phyloP scores from a whole-genome alignment of 345 rosid species.

The Nasturtium officinale region DNA sequence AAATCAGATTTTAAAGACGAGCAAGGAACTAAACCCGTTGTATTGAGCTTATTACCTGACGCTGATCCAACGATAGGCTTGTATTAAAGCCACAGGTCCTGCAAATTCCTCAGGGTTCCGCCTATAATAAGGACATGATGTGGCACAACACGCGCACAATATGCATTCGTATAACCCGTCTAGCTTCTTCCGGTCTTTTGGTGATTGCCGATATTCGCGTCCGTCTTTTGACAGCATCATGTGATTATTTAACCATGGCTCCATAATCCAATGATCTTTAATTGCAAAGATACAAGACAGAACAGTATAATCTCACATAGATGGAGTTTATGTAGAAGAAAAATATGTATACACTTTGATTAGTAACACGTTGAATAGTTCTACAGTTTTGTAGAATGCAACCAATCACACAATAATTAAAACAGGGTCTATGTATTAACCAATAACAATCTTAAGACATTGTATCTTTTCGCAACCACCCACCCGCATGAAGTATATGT shows the following conservation, averaged over 20 bases:
- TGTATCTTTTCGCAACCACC: not conserved
- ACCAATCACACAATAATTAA: not conserved
- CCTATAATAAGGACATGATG: slow-evolving; percentile 72
- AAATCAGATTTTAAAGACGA: not conserved
- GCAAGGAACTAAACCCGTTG: not conserved
- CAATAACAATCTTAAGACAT: not conserved
- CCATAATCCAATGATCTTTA: slow-evolving; percentile 58
- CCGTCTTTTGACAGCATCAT: slow-evolving; percentile 46
- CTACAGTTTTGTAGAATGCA: not conserved
- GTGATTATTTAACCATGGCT: slow-evolving; percentile 77
- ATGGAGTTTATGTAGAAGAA: not conserved
- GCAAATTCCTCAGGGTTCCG: slow-evolving; percentile 74
- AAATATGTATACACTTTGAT: not conserved
- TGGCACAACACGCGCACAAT: slow-evolving; percentile 68
- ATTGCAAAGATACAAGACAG: not conserved
- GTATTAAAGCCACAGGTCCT: slow-evolving; percentile 69
- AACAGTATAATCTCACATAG: not conserved
- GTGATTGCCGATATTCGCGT: slow-evolving; percentile 57
- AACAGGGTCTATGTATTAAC: not conserved
- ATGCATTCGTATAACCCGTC: slow-evolving; percentile 78
- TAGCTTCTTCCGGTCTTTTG: slow-evolving; percentile 56
- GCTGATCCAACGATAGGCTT: slow-evolving; percentile 63
- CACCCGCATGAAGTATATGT: not conserved
- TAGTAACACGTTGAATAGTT: not conserved
- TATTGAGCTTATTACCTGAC: slow-evolving; percentile 45